A percentile compares a stretch with the other conserved stretches of the same genome.
phyloP scores from a whole-genome alignment of 805 yeast genomes.

The Ogataea nonfermentans region DNA sequence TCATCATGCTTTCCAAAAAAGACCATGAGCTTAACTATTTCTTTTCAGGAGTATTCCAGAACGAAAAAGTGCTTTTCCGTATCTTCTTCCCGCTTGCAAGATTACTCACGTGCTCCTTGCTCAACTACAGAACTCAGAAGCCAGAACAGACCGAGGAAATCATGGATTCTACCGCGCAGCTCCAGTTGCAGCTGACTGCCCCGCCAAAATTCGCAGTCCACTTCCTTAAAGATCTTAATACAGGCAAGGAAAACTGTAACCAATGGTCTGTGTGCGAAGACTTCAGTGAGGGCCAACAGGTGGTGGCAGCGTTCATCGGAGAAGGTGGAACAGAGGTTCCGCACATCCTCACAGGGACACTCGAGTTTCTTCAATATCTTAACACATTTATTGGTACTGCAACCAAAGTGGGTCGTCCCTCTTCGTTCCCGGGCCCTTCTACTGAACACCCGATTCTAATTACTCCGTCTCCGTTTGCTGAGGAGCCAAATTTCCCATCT shows the following conservation, averaged over 20 bases:
- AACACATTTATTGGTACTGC: conserved; percentile 33
- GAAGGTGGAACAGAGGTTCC: conserved; percentile 63
- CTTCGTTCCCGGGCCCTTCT: conserved; percentile 37
- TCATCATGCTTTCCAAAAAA: conserved; percentile 67
- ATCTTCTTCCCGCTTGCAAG: conserved; percentile 66
- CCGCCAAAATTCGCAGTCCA: conserved; percentile 80
- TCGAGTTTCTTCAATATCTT: conserved; percentile 33
- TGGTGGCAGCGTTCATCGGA: conserved; percentile 58
- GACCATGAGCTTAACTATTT: conserved; percentile 75
- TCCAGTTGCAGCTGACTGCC: conserved; percentile 37
- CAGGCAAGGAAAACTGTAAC: conserved; percentile 47
- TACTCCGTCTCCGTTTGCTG: conserved; percentile 15
- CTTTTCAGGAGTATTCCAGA: conserved; percentile 69
- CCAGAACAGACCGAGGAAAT: conserved; percentile 26
- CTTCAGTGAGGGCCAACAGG: conserved; percentile 82
- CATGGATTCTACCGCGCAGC: conserved; percentile 43
- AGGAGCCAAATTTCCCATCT: conserved; percentile 13
- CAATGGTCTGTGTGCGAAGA: conserved; percentile 84
- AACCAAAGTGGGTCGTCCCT: conserved; percentile 25
- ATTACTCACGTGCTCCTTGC: conserved; percentile 57
- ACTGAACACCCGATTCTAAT: conserved; percentile 38
- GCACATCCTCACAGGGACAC: conserved; percentile 62
- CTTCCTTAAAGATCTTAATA: conserved; percentile 52
- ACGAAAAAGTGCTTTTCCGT: conserved; percentile 65
- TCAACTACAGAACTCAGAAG: conserved; percentile 40